Percentiles rank a stretch among this genome's conserved stretches.
These are phyloP conservation scores for Imleria badia DNA, from an alignment of 768 basidiomycete species.

Conservation along the genomic window DNA sequence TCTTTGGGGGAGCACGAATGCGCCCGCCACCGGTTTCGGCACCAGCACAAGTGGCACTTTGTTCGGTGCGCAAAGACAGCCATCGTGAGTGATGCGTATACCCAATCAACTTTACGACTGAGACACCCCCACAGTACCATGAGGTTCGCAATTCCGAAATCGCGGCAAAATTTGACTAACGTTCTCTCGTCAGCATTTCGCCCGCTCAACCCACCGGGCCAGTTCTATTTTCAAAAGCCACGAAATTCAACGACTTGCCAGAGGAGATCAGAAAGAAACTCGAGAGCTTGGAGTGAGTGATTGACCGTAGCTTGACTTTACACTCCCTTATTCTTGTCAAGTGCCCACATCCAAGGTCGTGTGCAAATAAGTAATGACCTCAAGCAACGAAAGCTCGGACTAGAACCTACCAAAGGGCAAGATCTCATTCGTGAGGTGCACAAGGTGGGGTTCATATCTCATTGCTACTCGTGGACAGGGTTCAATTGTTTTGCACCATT, in stretches of 20 bases:
- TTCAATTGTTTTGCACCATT: neutral
- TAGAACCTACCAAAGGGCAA: constrained; percentile 71
- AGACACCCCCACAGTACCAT: constrained; percentile 15
- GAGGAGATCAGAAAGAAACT: constrained; percentile 64
- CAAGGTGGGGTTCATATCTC: constrained; percentile 45
- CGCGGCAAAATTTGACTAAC: neutral
- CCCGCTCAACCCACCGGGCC: constrained; percentile 30
- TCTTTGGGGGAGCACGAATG: constrained; percentile 28
- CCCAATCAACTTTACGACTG: neutral
- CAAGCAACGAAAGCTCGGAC: constrained; percentile 71
- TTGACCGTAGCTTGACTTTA: neutral
- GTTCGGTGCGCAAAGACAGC: constrained; percentile 33
- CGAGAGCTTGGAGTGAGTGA: constrained; percentile 68
- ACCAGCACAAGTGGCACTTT: constrained; percentile 8
- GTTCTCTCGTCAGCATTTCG: constrained; percentile 22
- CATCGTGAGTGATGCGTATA: constrained; percentile 24
- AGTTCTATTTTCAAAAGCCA: constrained; percentile 43
- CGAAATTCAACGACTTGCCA: constrained; percentile 83
- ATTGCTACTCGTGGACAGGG: neutral
- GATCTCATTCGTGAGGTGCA: constrained; percentile 65
- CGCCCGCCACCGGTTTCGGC: constrained; percentile 6
- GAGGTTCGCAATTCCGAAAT: constrained; percentile 21
- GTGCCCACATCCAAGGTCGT: constrained; percentile 71
- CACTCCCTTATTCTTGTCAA: constrained; percentile 29
- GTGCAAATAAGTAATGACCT: constrained; percentile 80